phyloP scores from a whole-genome alignment of 768 basidiomycete species.

The Dioszegia aurantiaca region DNA sequence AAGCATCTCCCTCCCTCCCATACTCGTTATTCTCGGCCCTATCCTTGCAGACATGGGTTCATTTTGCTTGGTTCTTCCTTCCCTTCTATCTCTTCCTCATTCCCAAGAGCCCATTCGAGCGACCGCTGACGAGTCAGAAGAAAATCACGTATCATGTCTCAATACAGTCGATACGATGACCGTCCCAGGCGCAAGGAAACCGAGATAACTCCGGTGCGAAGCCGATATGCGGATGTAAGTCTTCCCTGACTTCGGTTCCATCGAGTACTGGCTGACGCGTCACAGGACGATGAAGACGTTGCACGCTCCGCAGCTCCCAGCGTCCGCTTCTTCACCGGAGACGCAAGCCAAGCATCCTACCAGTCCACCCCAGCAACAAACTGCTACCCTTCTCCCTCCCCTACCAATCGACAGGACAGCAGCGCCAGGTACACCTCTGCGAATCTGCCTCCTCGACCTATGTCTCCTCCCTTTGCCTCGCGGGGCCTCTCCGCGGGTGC shows the following conservation, averaged over 20 bases:
- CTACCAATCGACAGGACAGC: not conserved
- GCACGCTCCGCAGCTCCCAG: not conserved
- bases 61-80: not conserved
- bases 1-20: not conserved
- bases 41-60: too few relatives aligned
- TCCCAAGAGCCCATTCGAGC: not conserved
- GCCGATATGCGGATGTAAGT: constrained; percentile 13
- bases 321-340: too few relatives aligned
- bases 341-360: not conserved
- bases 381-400: not conserved
- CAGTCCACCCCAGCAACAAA: not conserved
- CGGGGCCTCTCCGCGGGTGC: not conserved
- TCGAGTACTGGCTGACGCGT: not conserved
- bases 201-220: not conserved
- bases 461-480: not conserved
- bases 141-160: not conserved
- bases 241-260: not conserved
- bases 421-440: too few relatives aligned
- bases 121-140: not conserved
- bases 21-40: not conserved
- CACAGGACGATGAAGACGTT: not conserved
- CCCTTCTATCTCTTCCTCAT: not conserved
- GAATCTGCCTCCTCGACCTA: not conserved
- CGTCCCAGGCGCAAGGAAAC: not conserved
- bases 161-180: constrained; percentile 5